phyloP scores from a whole-genome alignment of 73 alveolate species.

The Urostyla sp. region DNA sequence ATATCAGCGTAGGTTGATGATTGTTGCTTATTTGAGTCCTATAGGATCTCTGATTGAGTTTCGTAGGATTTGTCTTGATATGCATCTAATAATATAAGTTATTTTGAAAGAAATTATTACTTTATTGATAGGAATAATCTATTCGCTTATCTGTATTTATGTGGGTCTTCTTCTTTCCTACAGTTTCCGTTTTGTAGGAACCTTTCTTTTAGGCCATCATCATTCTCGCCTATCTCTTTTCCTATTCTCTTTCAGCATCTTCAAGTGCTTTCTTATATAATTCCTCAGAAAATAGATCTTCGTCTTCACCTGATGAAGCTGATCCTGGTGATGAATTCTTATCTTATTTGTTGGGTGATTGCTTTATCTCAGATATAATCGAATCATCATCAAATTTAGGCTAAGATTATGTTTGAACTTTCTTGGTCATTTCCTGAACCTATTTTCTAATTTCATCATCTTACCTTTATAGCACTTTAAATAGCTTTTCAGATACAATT shows the following conservation, averaged over 20 bases:
- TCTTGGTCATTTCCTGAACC: conserved; percentile 9
- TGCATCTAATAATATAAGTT: neutral
- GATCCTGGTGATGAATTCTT: neutral
- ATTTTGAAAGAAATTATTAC: neutral
- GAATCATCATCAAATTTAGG: conserved; percentile 51
- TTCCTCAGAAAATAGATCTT: conserved; percentile 35
- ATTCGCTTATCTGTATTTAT: conserved; percentile 25
- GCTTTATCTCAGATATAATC: conserved; percentile 10
- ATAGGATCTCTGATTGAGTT: neutral
- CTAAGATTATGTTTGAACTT: neutral
- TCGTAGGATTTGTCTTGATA: neutral
- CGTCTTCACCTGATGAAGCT: conserved; percentile 4
- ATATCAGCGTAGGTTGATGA: neutral
- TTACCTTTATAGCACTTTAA: conserved; percentile 36
- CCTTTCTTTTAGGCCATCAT: neutral
- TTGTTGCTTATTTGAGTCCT: neutral
- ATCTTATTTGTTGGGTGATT: neutral
- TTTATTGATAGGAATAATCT: neutral
- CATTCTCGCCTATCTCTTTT: conserved; percentile 18
- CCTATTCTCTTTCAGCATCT: conserved; percentile 48
- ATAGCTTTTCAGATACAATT: conserved; percentile 50
- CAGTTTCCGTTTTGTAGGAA: neutral
- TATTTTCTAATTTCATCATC: conserved; percentile 60
- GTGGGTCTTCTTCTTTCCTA: conserved; percentile 6
- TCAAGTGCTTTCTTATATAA: conserved; percentile 48